These are phyloP conservation scores for Pleurotus cornucopiae DNA, from an alignment of 768 basidiomycete genomes.

Conservation along the genomic window DNA sequence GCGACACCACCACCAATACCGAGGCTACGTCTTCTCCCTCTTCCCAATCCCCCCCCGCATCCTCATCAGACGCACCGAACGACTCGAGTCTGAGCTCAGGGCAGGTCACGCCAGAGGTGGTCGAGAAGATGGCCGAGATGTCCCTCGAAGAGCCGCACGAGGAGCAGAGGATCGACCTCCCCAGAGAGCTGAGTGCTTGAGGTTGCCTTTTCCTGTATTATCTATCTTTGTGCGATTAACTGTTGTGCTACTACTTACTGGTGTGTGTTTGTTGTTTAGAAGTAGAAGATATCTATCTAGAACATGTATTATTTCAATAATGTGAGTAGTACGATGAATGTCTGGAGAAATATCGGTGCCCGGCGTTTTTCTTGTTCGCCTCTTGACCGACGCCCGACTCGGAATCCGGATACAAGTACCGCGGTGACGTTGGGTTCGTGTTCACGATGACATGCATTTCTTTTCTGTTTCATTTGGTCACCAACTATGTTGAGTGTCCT, in stretches of 20 bases:
- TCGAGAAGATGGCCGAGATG: slow-evolving; percentile 2
- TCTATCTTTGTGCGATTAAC: neutral
- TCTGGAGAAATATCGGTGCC: too few species aligned
- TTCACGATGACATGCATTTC: too few species aligned
- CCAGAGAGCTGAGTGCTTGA: neutral
- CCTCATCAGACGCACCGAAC: neutral
- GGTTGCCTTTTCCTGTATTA: too few species aligned
- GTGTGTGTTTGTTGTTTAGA: neutral
- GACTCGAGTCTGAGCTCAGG: slow-evolving; percentile 2
- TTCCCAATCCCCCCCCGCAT: neutral
- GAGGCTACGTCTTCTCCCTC: neutral
- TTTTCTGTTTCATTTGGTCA: too few species aligned
- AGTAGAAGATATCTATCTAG: too few species aligned
- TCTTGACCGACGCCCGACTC: too few species aligned
- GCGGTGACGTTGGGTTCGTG: too few species aligned
- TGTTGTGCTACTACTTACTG: neutral
- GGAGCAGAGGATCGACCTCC: neutral
- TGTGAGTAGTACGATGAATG: too few species aligned
- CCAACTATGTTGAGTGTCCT: too few species aligned
- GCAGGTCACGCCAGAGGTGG: neutral
- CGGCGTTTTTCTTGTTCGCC: too few species aligned
- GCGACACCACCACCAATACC: slow-evolving; percentile 2
- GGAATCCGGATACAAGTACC: too few species aligned
- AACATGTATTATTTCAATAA: too few species aligned
- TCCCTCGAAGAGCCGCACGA: neutral